These are phyloP conservation scores for Pseudocercospora fijiensis DNA, from an alignment of 2,329 filamentous ascomycete genomes.

Conservation along the genomic window DNA sequence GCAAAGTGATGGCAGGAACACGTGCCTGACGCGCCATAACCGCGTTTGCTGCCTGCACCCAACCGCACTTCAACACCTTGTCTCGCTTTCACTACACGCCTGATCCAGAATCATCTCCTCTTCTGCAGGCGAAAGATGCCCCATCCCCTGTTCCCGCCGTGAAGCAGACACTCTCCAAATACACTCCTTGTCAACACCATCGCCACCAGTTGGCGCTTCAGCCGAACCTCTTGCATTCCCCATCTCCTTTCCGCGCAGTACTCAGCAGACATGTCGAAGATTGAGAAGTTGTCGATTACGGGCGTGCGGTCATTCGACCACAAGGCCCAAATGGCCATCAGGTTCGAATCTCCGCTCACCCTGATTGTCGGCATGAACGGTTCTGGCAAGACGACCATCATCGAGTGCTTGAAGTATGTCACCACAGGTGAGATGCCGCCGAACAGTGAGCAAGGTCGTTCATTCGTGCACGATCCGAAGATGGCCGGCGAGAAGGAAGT, in stretches of 20 bases:
- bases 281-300: slow-evolving; percentile 84
- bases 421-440: slow-evolving; percentile 92
- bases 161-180: neutral
- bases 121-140: neutral
- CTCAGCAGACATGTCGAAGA: slow-evolving; percentile 55
- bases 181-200: neutral
- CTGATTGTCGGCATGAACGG: slow-evolving; percentile 97
- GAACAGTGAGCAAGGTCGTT: slow-evolving; percentile 79
- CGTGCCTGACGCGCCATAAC: neutral
- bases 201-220: neutral
- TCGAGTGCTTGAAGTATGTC: slow-evolving; percentile 97
- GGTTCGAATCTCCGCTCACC: slow-evolving; percentile 87
- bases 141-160: neutral
- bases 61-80: neutral
- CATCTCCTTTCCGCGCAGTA: neutral
- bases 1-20: neutral
- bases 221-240: neutral
- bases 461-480: slow-evolving; percentile 98
- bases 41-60: slow-evolving; percentile 9
- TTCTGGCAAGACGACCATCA: slow-evolving; percentile 98
- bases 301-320: slow-evolving; percentile 88
- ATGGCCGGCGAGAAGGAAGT: slow-evolving; percentile 84
- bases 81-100: neutral
- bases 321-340: slow-evolving; percentile 70
- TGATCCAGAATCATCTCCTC: neutral